phyloP scores from a whole-genome alignment of 352 stramenopile genomes.

The Phytophthora citricola region DNA sequence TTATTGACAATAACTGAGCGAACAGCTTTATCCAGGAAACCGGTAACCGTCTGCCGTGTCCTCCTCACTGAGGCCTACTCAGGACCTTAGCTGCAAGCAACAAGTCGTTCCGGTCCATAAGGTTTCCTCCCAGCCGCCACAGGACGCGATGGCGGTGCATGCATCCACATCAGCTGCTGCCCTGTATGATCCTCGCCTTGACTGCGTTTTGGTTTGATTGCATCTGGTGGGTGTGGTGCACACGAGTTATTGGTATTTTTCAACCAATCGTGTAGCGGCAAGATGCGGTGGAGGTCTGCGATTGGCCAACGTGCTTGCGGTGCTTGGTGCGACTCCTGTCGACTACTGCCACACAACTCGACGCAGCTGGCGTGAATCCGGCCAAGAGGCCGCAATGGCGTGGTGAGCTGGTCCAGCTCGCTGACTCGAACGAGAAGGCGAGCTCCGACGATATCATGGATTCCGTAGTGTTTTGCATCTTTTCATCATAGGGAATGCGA shows the following conservation, averaged over 20 bases:
- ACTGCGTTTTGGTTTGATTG: not conserved
- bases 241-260: not conserved
- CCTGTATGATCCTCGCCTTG: not conserved
- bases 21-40: too few relatives aligned
- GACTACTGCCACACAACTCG: slow-evolving; percentile 21
- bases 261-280: slow-evolving; percentile 1
- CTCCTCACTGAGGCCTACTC: too few relatives aligned
- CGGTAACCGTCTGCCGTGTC: not conserved
- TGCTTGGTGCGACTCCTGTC: slow-evolving; percentile 10
- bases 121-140: not conserved
- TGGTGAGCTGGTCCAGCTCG: slow-evolving; percentile 17
- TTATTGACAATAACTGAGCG: too few relatives aligned
- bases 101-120: too few relatives aligned
- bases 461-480: not conserved
- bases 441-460: not conserved
- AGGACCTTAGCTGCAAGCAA: too few relatives aligned
- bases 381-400: slow-evolving; percentile 20
- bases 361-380: slow-evolving; percentile 35
- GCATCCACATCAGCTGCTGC: slow-evolving; percentile 7
- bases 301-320: slow-evolving; percentile 13
- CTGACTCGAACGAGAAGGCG: slow-evolving; percentile 20
- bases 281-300: slow-evolving; percentile 16
- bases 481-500: slow-evolving; percentile 3
- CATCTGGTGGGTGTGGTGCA: not conserved
- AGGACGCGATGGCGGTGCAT: not conserved